Evolutionary conservation across 1,139 yeast genomes (phyloP), one percentile per base, ranked within the genome.

Genomic region (Zygoascus sp.): DNA sequence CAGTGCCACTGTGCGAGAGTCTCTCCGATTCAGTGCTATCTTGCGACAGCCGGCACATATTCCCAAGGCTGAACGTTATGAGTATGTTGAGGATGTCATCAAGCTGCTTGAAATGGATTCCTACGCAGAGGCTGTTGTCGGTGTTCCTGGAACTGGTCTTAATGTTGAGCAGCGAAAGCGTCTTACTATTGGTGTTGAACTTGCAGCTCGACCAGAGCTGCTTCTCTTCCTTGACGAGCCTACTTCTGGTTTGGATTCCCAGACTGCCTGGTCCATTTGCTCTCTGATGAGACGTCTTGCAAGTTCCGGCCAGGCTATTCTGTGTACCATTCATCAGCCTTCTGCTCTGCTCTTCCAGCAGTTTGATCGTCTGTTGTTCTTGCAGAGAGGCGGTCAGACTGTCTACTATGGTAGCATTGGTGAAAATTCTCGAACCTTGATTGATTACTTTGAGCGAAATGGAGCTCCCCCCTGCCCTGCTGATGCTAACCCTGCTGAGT

Each of bases 351-450:
- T 77, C 50, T 74, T 77, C 52, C 77, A 75, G 55, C 73, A 70
- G 51, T 77, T 77, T 54, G 81, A 77, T 55, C 68, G 78, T 53
- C 63, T 76, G 48, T 59, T 77, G 47, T 58, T 77, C 44, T 63
- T 77, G 57, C 70, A 71, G 55, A 73, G 72, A 52, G 81, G 81
- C 55, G 86, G 86, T 52, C 68, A 73, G 62, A 80, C 83, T 53
- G 85, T 80, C 34, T 81, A 81, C 62, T 80, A 79, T 60, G 85
- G 85, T 51, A 83, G 80, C 53, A 77, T 80, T 58, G 86, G 85
- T 51, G 62, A 67, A 48, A 71, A 73, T 56, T 79, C 83, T 49
- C 44, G 58, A 10, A 69, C 77, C 2, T 64, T 81, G 58, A 66
- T 76, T 45, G 58, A 66, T 37, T 81, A 81, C 58, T 81, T 81